Percentiles rank a stretch among this genome's conserved stretches.
Conservation (phyloP, 2,329 filamentous ascomycete genomes). For the Aureobasidium sp. region DNA sequence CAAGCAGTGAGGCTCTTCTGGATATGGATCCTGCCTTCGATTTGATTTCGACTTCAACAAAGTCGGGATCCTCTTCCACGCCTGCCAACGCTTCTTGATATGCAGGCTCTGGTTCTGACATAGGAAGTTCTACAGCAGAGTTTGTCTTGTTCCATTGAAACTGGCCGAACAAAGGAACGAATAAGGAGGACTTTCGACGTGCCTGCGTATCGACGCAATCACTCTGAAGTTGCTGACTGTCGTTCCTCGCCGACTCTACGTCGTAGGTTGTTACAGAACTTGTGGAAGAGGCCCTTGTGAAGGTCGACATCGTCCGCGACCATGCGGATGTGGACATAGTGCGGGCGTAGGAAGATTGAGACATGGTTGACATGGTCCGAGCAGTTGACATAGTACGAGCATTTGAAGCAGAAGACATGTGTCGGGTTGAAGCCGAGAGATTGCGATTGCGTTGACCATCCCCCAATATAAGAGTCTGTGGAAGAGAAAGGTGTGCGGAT, state of each 20-base stretch:
- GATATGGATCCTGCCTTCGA: background rate
- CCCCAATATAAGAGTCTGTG: background rate
- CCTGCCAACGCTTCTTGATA: slow-evolving; percentile 10
- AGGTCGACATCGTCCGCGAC: slow-evolving; percentile 9
- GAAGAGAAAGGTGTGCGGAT: background rate
- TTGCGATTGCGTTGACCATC: background rate
- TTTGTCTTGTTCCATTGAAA: slow-evolving; percentile 8
- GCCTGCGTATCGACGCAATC: background rate
- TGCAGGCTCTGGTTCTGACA: background rate
- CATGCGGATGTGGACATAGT: slow-evolving; percentile 6
- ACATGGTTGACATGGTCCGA: background rate
- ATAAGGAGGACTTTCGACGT: background rate
- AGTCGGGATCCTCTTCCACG: slow-evolving; percentile 8
- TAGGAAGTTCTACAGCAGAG: background rate
- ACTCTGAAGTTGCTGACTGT: background rate
- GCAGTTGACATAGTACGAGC: background rate
- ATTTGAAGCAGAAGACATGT: background rate
- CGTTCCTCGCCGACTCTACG: background rate
- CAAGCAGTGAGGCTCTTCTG: slow-evolving; percentile 6
- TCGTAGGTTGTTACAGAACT: background rate
- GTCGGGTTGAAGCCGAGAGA: background rate
- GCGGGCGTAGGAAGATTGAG: background rate
- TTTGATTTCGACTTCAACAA: slow-evolving; percentile 7
- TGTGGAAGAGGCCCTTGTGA: slow-evolving; percentile 5
- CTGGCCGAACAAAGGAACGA: background rate